Base-by-base conservation (phyloP, 2,329 filamentous ascomycete species). In the Claviceps capensis region DNA sequence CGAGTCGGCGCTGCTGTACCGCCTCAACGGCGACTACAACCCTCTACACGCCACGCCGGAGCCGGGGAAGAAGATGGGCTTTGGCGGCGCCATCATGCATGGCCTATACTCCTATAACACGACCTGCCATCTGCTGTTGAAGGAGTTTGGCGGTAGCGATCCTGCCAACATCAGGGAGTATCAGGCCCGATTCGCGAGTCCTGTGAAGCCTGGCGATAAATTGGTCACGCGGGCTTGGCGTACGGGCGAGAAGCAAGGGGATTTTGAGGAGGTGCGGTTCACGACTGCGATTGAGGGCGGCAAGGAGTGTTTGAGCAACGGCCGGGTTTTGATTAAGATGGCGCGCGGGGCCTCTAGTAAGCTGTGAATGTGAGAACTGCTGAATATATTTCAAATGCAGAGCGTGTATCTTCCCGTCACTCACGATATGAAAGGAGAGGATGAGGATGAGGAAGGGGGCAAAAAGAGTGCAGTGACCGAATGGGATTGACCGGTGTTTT, bases 21-120 rank as follows among this genome's bases (percentile, higher is more conserved):
- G 88, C 56, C 77, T 95, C 49, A 95, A 95, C 61, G 89, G 89
- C 58, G 90, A 95, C 72, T 95, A 95, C 71, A 95, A 95, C 72
- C 90, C 89, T 30, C 81, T 95, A 38, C 89, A 95, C 65, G 88
- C 88, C 6, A 86, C 86, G 17, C 88, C 88, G 13, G 86, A 88
- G 69, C 87, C 88, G 0, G 88, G 88, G 55, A 71, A 79, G 68
- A 85, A 88, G 71, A 95, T 95, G 87, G 89, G 90, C 54, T 95
- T 95, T 60, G 87, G 88, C 30, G 89, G 89, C 37, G 75, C 81
- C 59, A 95, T 95, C 67, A 86, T 95, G 66, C 89, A 95, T 70
- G 90, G 90, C 19, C 74, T 95, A 46, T 95, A 83, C 72, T 87
- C 82, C 60, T 95, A 86, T 83, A 95, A 95, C 71, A 79, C 79